Evolutionary conservation across 176 grass and related monocot genomes (phyloP).

Genomic region (Phragmites australis): DNA sequence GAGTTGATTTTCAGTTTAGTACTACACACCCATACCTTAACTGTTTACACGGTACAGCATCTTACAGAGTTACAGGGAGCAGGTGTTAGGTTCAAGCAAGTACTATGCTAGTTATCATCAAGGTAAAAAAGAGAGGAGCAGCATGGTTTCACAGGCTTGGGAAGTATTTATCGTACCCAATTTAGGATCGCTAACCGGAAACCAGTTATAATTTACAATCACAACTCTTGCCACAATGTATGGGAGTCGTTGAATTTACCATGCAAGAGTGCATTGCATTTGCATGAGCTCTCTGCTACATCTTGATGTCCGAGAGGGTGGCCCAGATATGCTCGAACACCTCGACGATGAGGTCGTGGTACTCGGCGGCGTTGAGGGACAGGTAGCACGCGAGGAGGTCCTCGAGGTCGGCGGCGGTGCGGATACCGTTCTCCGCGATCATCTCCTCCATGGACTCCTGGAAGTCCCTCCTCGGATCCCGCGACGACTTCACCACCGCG

Average conservation of each 20-base stretch:
- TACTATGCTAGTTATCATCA: background rate
- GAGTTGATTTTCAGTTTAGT: conserved; percentile 7
- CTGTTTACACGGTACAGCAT: background rate
- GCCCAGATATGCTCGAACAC: conserved; percentile 88
- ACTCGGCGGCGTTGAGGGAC: conserved; percentile 76
- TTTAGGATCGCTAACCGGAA: conserved; percentile 40
- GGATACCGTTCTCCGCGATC: conserved; percentile 77
- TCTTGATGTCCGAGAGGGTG: conserved; percentile 49
- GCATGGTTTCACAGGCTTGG: conserved; percentile 13
- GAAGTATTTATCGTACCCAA: conserved; percentile 28
- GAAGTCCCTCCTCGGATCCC: conserved; percentile 76
- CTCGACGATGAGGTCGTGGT: conserved; percentile 88
- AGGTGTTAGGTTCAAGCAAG: background rate
- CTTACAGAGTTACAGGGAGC: background rate
- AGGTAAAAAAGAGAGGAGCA: background rate
- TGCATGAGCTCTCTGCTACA: conserved; percentile 35
- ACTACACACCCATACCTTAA: background rate
- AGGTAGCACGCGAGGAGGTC: conserved; percentile 96
- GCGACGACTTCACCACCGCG: conserved; percentile 76
- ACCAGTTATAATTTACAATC: conserved; percentile 13
- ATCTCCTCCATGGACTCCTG: conserved; percentile 95
- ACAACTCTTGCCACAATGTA: conserved; percentile 23
- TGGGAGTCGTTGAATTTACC: conserved; percentile 28
- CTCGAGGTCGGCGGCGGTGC: conserved; percentile 72
- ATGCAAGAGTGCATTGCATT: conserved; percentile 11